Conservation (phyloP, 768 basidiomycete genomes). For the Hydnomerulius pinastri region DNA sequence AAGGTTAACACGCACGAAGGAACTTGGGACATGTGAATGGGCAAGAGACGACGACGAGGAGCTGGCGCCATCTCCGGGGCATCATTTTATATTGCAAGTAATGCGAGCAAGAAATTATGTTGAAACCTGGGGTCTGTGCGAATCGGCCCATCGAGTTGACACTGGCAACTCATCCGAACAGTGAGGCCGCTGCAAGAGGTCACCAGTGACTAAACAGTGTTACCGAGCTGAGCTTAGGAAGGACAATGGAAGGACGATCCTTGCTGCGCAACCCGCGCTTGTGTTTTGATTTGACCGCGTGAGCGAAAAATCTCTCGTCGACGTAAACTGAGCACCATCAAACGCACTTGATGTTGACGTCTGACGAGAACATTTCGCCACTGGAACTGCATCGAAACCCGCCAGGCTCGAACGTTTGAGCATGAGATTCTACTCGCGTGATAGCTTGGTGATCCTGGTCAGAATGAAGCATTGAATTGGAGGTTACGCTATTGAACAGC, state of each 20-base stretch:
- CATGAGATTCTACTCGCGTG: neutral
- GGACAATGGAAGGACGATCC: neutral
- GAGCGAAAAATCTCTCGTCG: too few relatives aligned
- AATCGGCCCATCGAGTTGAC: too few relatives aligned
- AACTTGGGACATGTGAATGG: conserved; percentile 18
- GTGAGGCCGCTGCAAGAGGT: neutral
- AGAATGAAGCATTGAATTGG: neutral
- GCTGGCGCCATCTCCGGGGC: too few relatives aligned
- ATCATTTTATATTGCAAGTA: too few relatives aligned
- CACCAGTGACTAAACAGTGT: neutral
- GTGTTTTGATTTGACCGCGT: neutral
- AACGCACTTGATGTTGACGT: neutral
- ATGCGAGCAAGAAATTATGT: too few relatives aligned
- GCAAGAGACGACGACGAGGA: too few relatives aligned
- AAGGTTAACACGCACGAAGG: conserved; percentile 16
- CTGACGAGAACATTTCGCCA: neutral
- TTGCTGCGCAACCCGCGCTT: neutral
- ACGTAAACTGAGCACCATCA: neutral
- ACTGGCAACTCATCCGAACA: too few relatives aligned
- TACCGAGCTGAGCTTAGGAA: neutral
- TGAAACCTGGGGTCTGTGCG: too few relatives aligned
- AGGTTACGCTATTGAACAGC: neutral
- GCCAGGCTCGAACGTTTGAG: neutral
- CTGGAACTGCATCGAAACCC: neutral
- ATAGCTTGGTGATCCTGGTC: neutral